Percentiles rank a stretch among this genome's conserved stretches.
phyloP scores from a whole-genome alignment of 1,284 basidiomycete genomes.

The Schizophyllum commune region DNA sequence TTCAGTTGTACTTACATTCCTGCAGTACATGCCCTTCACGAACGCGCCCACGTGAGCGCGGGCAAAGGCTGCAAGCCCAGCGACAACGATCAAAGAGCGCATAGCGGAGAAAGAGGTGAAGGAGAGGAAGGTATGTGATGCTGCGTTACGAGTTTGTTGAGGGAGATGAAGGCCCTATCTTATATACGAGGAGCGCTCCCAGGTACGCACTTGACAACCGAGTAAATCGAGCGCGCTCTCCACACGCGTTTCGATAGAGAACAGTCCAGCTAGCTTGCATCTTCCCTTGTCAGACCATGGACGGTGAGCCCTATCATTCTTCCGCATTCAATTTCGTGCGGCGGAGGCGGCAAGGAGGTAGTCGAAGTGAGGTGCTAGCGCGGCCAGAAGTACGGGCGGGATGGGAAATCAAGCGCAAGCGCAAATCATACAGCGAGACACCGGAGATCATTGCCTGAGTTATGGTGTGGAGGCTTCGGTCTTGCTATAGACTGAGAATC shows the following conservation, averaged over 20 bases:
- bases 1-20: neutral
- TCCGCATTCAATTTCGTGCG: neutral
- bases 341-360: too few species aligned
- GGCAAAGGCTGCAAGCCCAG: slow-evolving; percentile 8
- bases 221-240: neutral
- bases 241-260: neutral
- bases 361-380: neutral
- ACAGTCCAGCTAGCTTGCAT: neutral
- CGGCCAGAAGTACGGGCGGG: neutral
- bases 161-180: neutral
- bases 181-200: neutral
- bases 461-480: too few species aligned
- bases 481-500: too few species aligned
- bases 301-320: neutral
- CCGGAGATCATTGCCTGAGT: too few species aligned
- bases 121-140: neutral
- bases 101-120: neutral
- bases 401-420: neutral
- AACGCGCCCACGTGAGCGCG: slow-evolving; percentile 31
- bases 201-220: neutral
- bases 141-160: neutral
- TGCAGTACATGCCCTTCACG: slow-evolving; percentile 31
- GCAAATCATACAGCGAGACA: neutral
- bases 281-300: neutral
- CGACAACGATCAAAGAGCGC: slow-evolving; percentile 1